phyloP scores from a whole-genome alignment of 805 yeast species.

The Barnettozyma salicaria region DNA sequence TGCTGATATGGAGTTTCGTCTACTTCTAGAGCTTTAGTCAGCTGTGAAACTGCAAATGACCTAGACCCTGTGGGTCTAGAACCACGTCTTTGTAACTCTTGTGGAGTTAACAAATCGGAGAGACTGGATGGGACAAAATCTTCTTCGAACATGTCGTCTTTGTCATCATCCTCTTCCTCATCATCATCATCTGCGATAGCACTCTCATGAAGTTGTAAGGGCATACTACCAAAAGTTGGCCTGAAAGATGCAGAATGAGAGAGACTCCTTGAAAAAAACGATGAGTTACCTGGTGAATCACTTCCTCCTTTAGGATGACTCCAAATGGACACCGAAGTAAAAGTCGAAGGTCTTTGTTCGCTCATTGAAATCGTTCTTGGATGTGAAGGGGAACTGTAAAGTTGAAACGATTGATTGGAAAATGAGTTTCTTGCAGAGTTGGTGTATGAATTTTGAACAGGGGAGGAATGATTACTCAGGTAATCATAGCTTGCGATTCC shows the following conservation, averaged over 20 bases:
- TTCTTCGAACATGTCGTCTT: conserved; percentile 44
- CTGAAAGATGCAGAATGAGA: conserved; percentile 18
- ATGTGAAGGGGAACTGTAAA: conserved; percentile 8
- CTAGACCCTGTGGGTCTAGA: conserved; percentile 41
- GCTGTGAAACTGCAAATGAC: neutral
- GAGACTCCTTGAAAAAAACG: conserved; percentile 14
- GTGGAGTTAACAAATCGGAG: conserved; percentile 77
- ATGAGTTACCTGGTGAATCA: conserved; percentile 2
- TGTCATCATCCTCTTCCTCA: conserved; percentile 31
- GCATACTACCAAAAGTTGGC: conserved; percentile 6
- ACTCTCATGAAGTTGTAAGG: conserved; percentile 10
- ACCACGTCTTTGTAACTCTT: conserved; percentile 64
- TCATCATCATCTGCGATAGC: conserved; percentile 34
- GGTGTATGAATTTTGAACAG: conserved; percentile 8
- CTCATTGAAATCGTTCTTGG: conserved; percentile 14
- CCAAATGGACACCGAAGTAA: conserved; percentile 19
- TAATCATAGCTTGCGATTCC: conserved; percentile 1
- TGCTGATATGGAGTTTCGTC: conserved; percentile 4
- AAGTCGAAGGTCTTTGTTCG: conserved; percentile 13
- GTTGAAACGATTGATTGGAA: conserved; percentile 5
- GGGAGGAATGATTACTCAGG: neutral
- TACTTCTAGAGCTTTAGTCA: conserved; percentile 1
- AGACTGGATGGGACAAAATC: conserved; percentile 80
- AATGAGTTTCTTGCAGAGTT: conserved; percentile 9
- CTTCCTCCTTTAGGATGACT: conserved; percentile 8